These are phyloP conservation scores for Pleurotus sapidus DNA, from an alignment of 768 basidiomycete species.

Conservation along the genomic window DNA sequence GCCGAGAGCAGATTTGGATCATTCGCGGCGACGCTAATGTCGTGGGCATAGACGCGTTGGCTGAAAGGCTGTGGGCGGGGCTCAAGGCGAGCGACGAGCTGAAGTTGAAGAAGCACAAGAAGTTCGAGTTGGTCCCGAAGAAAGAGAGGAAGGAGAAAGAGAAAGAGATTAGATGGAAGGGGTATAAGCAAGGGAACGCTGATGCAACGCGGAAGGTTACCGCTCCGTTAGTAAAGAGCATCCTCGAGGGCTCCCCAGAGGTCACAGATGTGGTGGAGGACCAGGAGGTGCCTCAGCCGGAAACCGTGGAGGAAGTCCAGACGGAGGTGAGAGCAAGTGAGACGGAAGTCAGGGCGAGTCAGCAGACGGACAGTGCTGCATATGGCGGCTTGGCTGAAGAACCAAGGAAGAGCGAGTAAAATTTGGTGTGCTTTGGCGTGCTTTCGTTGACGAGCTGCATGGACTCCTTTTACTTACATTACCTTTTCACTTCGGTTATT, in stretches of 20 bases:
- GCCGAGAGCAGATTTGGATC: slow-evolving; percentile 67
- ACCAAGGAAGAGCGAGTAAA: too few species aligned
- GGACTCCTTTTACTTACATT: too few species aligned
- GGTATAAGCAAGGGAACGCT: slow-evolving; percentile 67
- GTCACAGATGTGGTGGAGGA: too few species aligned
- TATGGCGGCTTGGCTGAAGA: too few species aligned
- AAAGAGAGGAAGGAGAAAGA: slow-evolving; percentile 23
- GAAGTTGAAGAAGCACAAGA: slow-evolving; percentile 46
- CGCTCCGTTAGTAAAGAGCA: slow-evolving; percentile 61
- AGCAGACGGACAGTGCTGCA: too few species aligned
- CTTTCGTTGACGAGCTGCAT: too few species aligned
- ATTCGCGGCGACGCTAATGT: slow-evolving; percentile 37
- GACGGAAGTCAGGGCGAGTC: too few species aligned
- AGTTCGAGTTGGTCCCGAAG: slow-evolving; percentile 30
- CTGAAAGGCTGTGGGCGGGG: slow-evolving; percentile 51
- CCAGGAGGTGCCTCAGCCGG: too few species aligned
- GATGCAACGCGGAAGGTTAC: slow-evolving; percentile 62
- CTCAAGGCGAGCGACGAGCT: slow-evolving; percentile 57
- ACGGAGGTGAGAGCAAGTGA: too few species aligned
- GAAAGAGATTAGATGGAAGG: slow-evolving; percentile 34
- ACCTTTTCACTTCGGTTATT: too few species aligned
- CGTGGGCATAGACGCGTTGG: slow-evolving; percentile 36
- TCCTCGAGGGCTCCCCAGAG: slow-evolving; percentile 41
- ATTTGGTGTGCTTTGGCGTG: too few species aligned
- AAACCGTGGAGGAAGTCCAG: too few species aligned